Evolutionary conservation across 2,329 filamentous ascomycete species (phyloP).

Genomic region (Gyromitra esculenta): DNA sequence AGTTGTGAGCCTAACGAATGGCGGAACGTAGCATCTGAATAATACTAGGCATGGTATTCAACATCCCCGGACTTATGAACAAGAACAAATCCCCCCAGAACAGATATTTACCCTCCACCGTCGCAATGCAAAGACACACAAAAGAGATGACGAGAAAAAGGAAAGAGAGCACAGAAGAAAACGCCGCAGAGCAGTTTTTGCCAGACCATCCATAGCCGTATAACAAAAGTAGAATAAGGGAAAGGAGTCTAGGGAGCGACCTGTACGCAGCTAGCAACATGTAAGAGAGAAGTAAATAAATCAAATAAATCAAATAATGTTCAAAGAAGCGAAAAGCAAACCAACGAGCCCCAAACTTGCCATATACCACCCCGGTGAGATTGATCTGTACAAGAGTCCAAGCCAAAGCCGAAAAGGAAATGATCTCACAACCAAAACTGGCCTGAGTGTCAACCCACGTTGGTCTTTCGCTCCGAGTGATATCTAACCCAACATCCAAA

Average conservation of each 20-base stretch:
- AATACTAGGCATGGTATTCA: neutral
- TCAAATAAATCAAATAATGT: slow-evolving; percentile 5
- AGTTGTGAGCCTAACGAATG: too few species aligned
- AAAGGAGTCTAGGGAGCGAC: neutral
- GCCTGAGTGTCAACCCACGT: slow-evolving; percentile 1
- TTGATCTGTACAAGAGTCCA: slow-evolving; percentile 15
- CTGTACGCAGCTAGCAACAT: neutral
- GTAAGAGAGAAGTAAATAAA: slow-evolving; percentile 12
- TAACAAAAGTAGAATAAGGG: neutral
- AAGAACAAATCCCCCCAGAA: neutral
- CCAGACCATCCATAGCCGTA: neutral
- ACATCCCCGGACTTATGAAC: neutral
- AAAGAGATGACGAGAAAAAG: neutral
- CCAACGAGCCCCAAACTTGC: neutral
- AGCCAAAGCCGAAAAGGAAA: slow-evolving; percentile 1
- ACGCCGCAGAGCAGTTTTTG: neutral
- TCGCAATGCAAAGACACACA: slow-evolving; percentile 13
- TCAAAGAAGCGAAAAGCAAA: slow-evolving; percentile 17
- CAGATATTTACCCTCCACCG: slow-evolving; percentile 2
- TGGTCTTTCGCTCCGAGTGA: neutral
- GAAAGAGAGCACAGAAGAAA: slow-evolving; percentile 16
- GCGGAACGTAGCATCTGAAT: neutral
- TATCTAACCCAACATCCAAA: neutral
- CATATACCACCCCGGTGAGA: slow-evolving; percentile 19
- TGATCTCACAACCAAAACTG: neutral